Base-by-base conservation (phyloP, 192 early-diverging fungal species). In the Podila epigama region DNA sequence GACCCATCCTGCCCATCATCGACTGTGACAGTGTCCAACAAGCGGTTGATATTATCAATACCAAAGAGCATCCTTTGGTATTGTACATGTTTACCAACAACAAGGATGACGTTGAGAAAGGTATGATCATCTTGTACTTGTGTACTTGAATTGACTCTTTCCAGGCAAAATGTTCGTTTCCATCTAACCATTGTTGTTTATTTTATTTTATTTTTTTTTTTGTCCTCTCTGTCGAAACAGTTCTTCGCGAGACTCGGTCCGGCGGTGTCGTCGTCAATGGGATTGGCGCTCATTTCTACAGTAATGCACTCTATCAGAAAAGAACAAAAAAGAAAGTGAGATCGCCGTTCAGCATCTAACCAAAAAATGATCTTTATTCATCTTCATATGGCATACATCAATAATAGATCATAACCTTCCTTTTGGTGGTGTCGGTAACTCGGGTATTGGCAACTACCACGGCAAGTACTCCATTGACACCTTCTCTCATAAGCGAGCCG, bases 361-460 rank as follows among this genome's bases (percentile, higher is more conserved):
- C 16, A 18, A 9, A 12, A 16, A 48, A 1, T 20, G 58, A 7
- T 51, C 34, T 60, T 18, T 25, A 52, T 44, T n/a, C 35, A 33
- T 25, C 42, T 63, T n/a, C 42, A 2, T 18, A 62, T 35, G 16
- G 0, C 51, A 36, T 48, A 44, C n/a, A n/a, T 40, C 29, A 35
- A 3, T 54, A 63, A 27, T 79, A 65, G 79, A 84, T 29, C 59
- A 75, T 44, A 68, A 71, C 25, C 66, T 93, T 9, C 96, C 96
- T 41, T 97, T 97, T 69, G 95, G 95, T 58, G 97, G 96, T 58
- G 88, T 93, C 4, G 96, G 96, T 0, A 58, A 79, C 3, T 96
- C 94, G 11, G 97, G 97, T 6, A 87, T 93, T 32, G 97, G 97
- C 58, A 81, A 65, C 34, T 97, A 97, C 81, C 94, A 94, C 31